These are phyloP conservation scores for Cucurbita ficifolia DNA, from an alignment of 306 rosid species.

Conservation along the genomic window DNA sequence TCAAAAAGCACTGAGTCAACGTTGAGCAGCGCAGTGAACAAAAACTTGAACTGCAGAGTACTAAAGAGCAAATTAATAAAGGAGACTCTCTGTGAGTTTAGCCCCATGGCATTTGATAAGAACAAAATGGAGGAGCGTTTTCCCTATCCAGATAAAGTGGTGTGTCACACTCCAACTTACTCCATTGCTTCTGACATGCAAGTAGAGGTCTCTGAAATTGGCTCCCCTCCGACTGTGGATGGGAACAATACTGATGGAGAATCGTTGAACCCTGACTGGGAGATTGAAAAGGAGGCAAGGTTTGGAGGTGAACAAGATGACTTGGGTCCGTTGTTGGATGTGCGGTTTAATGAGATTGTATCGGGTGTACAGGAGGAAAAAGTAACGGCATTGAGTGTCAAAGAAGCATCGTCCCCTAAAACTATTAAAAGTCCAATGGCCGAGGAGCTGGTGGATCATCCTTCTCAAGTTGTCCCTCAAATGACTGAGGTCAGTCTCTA, in stretches of 20 bases:
- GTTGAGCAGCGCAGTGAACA: conserved; percentile 6
- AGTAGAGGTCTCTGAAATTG: conserved; percentile 81
- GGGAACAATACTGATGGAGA: conserved; percentile 47
- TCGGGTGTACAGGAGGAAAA: not conserved
- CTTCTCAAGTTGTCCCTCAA: conserved; percentile 12
- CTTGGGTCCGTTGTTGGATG: conserved; percentile 11
- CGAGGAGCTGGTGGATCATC: conserved; percentile 16
- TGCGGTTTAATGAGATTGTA: not conserved
- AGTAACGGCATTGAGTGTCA: conserved; percentile 15
- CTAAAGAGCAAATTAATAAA: conserved; percentile 2
- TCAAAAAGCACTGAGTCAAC: conserved; percentile 10
- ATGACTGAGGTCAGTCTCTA: conserved; percentile 24
- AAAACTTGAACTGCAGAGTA: conserved; percentile 10
- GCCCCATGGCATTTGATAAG: conserved; percentile 23
- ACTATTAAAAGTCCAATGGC: conserved; percentile 9
- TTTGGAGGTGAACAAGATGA: conserved; percentile 32
- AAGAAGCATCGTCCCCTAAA: conserved; percentile 16
- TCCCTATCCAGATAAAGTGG: conserved; percentile 13
- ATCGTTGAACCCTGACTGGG: conserved; percentile 39
- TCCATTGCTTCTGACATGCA: conserved; percentile 90
- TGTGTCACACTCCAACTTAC: conserved; percentile 42
- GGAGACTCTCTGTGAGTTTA: conserved; percentile 18
- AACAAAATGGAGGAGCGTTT: conserved; percentile 22
- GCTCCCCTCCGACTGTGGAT: conserved; percentile 49
- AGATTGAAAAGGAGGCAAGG: conserved; percentile 30